A percentile compares a stretch with the other conserved stretches of the same genome.
phyloP scores from a whole-genome alignment of 2,329 filamentous ascomycete genomes.

The Furcasterigmium furcatum region DNA sequence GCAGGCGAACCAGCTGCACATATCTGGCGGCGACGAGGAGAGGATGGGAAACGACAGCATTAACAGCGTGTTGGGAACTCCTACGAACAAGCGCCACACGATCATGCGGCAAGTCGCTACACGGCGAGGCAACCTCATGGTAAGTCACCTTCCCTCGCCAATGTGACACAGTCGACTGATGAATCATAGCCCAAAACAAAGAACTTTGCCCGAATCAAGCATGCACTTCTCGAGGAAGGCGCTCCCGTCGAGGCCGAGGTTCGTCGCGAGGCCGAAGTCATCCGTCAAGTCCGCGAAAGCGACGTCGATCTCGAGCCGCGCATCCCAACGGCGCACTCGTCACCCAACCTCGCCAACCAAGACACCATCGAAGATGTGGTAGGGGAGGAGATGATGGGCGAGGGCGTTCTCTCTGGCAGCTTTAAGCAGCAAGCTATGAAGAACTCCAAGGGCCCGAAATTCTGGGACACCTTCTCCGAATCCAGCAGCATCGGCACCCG shows the following conservation, averaged over 20 bases:
- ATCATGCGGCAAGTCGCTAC: slow-evolving; percentile 83
- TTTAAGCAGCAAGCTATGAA: slow-evolving; percentile 74
- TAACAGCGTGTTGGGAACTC: slow-evolving; percentile 24
- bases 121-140: slow-evolving; percentile 81
- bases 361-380: slow-evolving; percentile 66
- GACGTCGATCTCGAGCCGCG: slow-evolving; percentile 62
- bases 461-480: slow-evolving; percentile 79
- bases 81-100: slow-evolving; percentile 40
- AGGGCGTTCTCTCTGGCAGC: slow-evolving; percentile 53
- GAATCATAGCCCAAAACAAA: slow-evolving; percentile 81
- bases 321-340: slow-evolving; percentile 57
- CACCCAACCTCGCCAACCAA: slow-evolving; percentile 63
- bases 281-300: slow-evolving; percentile 90
- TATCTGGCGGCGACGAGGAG: slow-evolving; percentile 68
- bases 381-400: slow-evolving; percentile 67
- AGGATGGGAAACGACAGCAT: slow-evolving; percentile 63
- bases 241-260: slow-evolving; percentile 86
- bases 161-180: too few species aligned
- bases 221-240: slow-evolving; percentile 83
- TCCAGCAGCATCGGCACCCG: slow-evolving; percentile 50
- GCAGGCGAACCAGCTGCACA: slow-evolving; percentile 83
- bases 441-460: slow-evolving; percentile 67
- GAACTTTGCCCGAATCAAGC: slow-evolving; percentile 88
- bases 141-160: too few species aligned
- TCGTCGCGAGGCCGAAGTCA: slow-evolving; percentile 88